Base-by-base conservation (phyloP, 495 filamentous ascomycete genomes). In the Neurospora sublineolata region DNA sequence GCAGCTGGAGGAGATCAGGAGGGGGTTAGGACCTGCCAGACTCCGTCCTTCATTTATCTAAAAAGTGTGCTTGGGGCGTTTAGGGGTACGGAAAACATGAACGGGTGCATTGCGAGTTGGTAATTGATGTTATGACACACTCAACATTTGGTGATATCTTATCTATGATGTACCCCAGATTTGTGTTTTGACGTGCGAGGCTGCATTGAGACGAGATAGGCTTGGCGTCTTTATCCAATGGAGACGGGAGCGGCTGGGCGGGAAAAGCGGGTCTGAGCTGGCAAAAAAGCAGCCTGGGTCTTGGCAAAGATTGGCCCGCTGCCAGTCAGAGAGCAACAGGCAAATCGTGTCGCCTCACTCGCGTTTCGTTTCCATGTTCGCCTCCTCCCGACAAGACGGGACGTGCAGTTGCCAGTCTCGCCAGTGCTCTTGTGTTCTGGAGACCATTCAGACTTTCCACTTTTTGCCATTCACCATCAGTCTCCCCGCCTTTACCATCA, bases 1-100 rank as follows among this genome's bases (percentile, higher is more conserved):
- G 77, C 91, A 97, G 85, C 84, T 98, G 70, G 95, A 99, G 79
- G 95, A 97, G 82, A 87, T 99, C 70, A 84, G 94, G 52, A 87
- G 88, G 72, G 93, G 87, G 27, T 80, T 98, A 33, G 94, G 94
- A 1, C 89, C 91, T 37, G 93, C 94, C n/a, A 77, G 72, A 6
- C 73, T 82, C 72, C 52, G 52, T 64, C 52, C 52, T 64, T 64
- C 52, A 7, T 60, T 60, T 16, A 60, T 60, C 27, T 60, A 30
- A 16, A 58, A 33, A 64, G 23, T 64, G 52, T 10, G 52, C 0
- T 18, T 64, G 12, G 52, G 52, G 52, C 52, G 27, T 64, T 64
- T 9, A 4, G 52, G 52, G 27, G 52, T 64, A 64, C 27, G 52
- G 52, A 64, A 64, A 64, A 64, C 27, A 64, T 64, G 10, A 33